Evolutionary conservation across 441 rosid genomes (phyloP).

Genomic region (Erodium texanum): DNA sequence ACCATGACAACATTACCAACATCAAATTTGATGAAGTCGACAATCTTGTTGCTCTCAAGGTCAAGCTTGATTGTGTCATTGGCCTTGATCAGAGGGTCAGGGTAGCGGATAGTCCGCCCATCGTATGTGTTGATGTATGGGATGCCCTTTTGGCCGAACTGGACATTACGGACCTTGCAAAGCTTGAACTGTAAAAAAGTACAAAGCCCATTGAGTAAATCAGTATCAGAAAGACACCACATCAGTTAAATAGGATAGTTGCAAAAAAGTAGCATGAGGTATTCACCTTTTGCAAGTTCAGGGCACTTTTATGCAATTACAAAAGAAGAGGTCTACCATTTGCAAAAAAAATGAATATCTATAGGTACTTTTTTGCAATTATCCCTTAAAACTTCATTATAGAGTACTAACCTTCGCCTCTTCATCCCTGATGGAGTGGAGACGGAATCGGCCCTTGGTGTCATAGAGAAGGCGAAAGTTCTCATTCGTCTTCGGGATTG

Average conservation of each 20-base stretch:
- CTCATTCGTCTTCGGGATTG: neutral
- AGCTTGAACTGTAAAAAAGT: constrained; percentile 42
- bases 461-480: neutral
- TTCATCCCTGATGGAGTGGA: neutral
- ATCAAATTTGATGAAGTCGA: constrained; percentile 63
- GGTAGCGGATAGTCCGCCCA: constrained; percentile 34
- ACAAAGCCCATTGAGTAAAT: too few species aligned
- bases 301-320: too few species aligned
- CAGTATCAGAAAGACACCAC: neutral
- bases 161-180: constrained; percentile 59
- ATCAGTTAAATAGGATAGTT: too few species aligned
- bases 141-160: constrained; percentile 58
- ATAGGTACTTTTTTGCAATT: too few species aligned
- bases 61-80: constrained; percentile 70
- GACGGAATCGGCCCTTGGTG: neutral
- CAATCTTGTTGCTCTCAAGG: constrained; percentile 56
- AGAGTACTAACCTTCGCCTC: neutral
- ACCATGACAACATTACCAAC: constrained; percentile 73
- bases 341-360: too few species aligned
- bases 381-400: too few species aligned
- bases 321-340: too few species aligned
- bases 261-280: too few species aligned
- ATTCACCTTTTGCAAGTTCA: too few species aligned
- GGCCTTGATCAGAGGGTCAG: constrained; percentile 55
- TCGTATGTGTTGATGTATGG: constrained; percentile 67